phyloP scores from a whole-genome alignment of 257 asterid species.

The Petunia axillaris region DNA sequence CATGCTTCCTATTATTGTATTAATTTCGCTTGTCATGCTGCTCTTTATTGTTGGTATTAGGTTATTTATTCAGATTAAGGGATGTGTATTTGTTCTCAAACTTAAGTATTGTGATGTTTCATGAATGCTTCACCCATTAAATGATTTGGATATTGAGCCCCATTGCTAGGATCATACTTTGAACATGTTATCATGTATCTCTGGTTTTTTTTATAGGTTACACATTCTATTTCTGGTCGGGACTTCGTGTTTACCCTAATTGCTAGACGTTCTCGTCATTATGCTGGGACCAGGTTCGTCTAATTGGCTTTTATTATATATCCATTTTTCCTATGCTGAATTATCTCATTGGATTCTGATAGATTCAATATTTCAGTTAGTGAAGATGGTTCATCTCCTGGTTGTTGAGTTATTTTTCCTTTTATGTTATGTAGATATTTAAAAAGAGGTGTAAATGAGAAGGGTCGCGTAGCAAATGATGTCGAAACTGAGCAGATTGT shows the following conservation, averaged over 20 bases:
- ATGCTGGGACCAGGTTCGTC: slow-evolving; percentile 93
- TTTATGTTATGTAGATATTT: slow-evolving; percentile 56
- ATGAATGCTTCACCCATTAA: not conserved
- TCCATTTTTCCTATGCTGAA: slow-evolving; percentile 17
- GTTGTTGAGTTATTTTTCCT: slow-evolving; percentile 27
- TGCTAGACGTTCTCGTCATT: slow-evolving; percentile 96
- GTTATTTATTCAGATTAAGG: not conserved
- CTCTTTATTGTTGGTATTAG: too few relatives aligned
- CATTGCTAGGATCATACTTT: not conserved
- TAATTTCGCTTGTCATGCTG: not conserved
- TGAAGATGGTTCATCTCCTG: not conserved
- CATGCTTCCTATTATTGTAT: not conserved
- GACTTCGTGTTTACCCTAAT: slow-evolving; percentile 68
- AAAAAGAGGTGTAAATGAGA: slow-evolving; percentile 90
- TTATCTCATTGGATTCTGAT: not conserved
- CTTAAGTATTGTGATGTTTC: not conserved
- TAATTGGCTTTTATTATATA: not conserved
- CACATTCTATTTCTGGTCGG: slow-evolving; percentile 60
- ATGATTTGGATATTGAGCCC: not conserved
- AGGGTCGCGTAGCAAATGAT: slow-evolving; percentile 97
- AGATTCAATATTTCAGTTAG: slow-evolving; percentile 3
- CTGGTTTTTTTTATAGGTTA: slow-evolving; percentile 49
- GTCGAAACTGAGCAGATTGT: slow-evolving; percentile 98
- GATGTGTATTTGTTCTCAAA: not conserved
- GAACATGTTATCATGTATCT: not conserved